Percentiles rank a stretch among this genome's conserved stretches.
phyloP scores from a whole-genome alignment of 192 early-diverging fungal species.

The Rhizophagus clarus region DNA sequence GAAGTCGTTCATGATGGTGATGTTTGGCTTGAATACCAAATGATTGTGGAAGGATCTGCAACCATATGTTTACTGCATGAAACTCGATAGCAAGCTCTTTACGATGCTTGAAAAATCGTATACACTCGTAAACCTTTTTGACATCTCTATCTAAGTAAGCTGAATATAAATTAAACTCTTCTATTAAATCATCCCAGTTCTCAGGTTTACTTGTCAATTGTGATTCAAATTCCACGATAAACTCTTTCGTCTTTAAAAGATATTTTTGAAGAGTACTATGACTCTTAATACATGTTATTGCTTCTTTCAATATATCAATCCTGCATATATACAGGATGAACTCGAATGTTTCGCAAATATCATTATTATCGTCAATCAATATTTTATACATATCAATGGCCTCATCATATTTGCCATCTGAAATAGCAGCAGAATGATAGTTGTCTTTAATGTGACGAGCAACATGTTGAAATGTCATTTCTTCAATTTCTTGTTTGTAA shows the following conservation, averaged over 20 bases:
- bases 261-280: neutral
- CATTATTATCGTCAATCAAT: neutral
- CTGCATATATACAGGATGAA: neutral
- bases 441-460: neutral
- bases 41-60: neutral
- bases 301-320: neutral
- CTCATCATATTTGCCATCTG: neutral
- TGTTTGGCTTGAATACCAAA: neutral
- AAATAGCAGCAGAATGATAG: neutral
- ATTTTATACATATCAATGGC: neutral
- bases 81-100: conserved; percentile 9
- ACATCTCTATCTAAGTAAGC: conserved; percentile 11
- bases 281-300: neutral
- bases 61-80: conserved; percentile 21
- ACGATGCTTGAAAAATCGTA: conserved; percentile 1
- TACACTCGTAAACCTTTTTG: neutral
- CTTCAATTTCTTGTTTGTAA: neutral
- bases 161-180: conserved; percentile 23
- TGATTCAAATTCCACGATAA: neutral
- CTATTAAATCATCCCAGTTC: neutral
- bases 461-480: neutral
- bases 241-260: neutral
- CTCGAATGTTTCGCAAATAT: neutral
- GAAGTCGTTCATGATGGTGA: neutral
- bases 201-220: neutral